Base-by-base conservation (phyloP, 257 asterid genomes). In the Gynochthodes officinalis region DNA sequence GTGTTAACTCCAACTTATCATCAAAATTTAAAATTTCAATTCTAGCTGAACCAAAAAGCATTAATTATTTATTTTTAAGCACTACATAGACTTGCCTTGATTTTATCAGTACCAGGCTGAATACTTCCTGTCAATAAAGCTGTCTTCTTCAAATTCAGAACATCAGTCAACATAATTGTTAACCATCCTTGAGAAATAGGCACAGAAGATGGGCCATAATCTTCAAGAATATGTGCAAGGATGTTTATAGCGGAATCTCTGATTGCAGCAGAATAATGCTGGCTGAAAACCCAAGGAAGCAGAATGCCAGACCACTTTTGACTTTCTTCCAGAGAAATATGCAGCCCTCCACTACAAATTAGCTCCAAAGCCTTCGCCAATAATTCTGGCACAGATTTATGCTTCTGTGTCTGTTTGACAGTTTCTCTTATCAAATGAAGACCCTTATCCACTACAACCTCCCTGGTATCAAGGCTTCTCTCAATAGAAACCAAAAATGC, bases 101-200 rank as follows among this genome's bases (percentile, higher is more conserved):
- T 90, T 87, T 91, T 87, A 68, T 87, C 97, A 86, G 75, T 87
- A 64, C 80, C 72, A 69, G 84, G 85, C 84, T 84, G 89, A 64
- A 76, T 78, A 75, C 72, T 91, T 80, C 83, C 98, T 80, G 87
- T 85, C 53, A 78, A 35, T 79, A 87, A 82, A 55, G 84, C 73
- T 49, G 79, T 80, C 76, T 90, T 95, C 83, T 83, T 89, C 84
- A 80, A 81, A 80, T 77, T 86, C 69, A 95, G 84, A 76, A 87
- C 73, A 77, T 95, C 96, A 23, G 85, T 81, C 53, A 95, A 82
- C 81, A 92, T 81, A 71, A 95, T 69, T 74, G 94, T 86, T 78
- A 95, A 82, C 99, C 99, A 95, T 81, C 93, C 99, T 83, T 95
- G 99, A 82, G 99, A 92, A 73, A 92, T 92, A 33, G 95, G 91